Conservation (phyloP, 805 yeast genomes). For the Candida piceae region DNA sequence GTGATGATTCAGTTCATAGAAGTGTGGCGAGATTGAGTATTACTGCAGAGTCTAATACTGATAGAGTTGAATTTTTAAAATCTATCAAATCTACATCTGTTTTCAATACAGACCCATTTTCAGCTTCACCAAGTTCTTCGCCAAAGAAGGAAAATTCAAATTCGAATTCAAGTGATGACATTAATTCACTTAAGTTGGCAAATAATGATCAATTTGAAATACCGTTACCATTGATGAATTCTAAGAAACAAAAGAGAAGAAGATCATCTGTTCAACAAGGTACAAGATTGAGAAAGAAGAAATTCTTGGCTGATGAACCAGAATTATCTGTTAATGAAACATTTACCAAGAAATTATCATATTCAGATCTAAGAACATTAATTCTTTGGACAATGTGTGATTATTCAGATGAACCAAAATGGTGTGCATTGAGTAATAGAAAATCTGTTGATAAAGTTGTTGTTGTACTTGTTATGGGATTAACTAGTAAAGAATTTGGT, state of each 20-base stretch:
- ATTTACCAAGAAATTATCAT: constrained; percentile 24
- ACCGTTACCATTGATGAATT: constrained; percentile 1
- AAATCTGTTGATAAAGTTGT: constrained; percentile 48
- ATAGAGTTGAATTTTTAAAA: constrained; percentile 14
- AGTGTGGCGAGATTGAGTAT: constrained; percentile 29
- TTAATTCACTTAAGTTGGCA: constrained; percentile 8
- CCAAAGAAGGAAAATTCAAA: constrained; percentile 27
- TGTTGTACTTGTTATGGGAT: constrained; percentile 60
- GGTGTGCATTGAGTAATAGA: constrained; percentile 47
- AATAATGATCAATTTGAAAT: too few species aligned
- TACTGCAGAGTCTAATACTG: constrained; percentile 15
- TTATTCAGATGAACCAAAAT: constrained; percentile 38
- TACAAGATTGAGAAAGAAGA: constrained; percentile 27
- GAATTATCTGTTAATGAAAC: constrained; percentile 14
- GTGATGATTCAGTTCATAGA: constrained; percentile 18
- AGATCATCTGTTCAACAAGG: constrained; percentile 34
- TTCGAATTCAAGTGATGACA: not conserved
- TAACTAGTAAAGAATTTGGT: constrained; percentile 44
- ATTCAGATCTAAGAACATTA: constrained; percentile 43
- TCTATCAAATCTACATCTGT: constrained; percentile 5
- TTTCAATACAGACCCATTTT: not conserved
- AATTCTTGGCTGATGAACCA: constrained; percentile 26
- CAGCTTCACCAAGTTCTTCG: constrained; percentile 4
- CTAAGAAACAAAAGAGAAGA: constrained; percentile 33
- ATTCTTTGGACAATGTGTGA: constrained; percentile 38